These are phyloP conservation scores for Babesia divergens DNA, from an alignment of 169 alveolate species.

Conservation along the genomic window DNA sequence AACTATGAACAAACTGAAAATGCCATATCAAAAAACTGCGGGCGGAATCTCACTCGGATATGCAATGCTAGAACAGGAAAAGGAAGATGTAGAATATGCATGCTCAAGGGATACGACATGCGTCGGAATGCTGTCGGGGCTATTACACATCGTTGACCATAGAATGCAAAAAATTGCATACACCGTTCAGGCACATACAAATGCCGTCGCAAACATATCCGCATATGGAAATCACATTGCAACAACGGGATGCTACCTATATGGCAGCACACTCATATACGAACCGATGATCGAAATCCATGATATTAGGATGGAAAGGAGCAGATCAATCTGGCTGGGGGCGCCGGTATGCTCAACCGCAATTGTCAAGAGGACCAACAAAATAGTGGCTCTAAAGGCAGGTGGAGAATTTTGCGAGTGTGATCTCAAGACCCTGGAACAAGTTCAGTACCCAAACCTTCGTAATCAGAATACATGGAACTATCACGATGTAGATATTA, in stretches of 20 bases:
- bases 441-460: neutral
- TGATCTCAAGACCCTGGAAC: constrained; percentile 22
- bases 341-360: constrained; percentile 24
- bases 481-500: constrained; percentile 38
- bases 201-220: constrained; percentile 33
- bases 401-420: constrained; percentile 51
- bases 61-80: neutral
- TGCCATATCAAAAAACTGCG: constrained; percentile 6
- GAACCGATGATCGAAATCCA: constrained; percentile 60
- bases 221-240: constrained; percentile 44
- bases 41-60: constrained; percentile 52
- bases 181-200: constrained; percentile 24
- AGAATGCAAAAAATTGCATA: constrained; percentile 45
- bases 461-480: neutral
- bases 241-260: constrained; percentile 50
- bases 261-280: constrained; percentile 18
- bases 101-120: constrained; percentile 29
- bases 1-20: neutral
- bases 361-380: constrained; percentile 25
- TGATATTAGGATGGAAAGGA: constrained; percentile 47
- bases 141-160: constrained; percentile 49
- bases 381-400: constrained; percentile 35
- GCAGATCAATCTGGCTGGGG: constrained; percentile 23
- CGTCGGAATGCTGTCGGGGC: constrained; percentile 63
- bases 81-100: neutral